phyloP scores from a whole-genome alignment of 23 red algal species.

The Gracilaria gracilis region DNA sequence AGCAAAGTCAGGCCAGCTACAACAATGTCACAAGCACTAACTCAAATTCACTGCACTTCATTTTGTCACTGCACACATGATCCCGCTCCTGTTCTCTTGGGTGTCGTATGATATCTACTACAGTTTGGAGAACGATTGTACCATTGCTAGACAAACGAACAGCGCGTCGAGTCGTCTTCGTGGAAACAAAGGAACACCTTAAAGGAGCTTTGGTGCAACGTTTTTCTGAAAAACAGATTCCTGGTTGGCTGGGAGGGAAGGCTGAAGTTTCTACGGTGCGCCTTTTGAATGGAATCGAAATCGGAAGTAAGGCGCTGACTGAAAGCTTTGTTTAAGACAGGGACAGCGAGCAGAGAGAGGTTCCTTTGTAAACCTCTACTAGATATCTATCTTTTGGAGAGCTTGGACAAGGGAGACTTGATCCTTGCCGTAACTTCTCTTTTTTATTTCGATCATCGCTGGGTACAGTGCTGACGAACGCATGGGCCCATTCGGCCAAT shows the following conservation, averaged over 20 bases:
- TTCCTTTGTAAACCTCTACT: no score
- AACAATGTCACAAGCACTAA: neutral
- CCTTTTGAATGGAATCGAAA: constrained; percentile 27
- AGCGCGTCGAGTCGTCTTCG: constrained; percentile 9
- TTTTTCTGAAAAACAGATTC: constrained; percentile 10
- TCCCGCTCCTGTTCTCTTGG: neutral
- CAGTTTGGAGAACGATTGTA: constrained; percentile 49
- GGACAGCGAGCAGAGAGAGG: no score
- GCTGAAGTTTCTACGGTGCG: neutral
- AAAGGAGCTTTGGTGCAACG: constrained; percentile 1
- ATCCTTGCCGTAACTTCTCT: no score
- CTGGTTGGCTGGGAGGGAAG: constrained; percentile 39
- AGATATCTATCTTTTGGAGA: no score
- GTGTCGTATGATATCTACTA: no score
- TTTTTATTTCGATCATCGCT: no score
- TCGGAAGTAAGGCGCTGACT: neutral
- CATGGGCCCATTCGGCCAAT: neutral
- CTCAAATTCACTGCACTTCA: neutral
- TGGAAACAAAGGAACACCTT: neutral
- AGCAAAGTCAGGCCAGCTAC: no score
- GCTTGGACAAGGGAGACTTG: no score
- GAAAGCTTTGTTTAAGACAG: constrained; percentile 14
- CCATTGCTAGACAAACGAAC: constrained; percentile 56
- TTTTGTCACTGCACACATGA: neutral
- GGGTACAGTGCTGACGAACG: no score